Conservation (phyloP, 371 early-diverging fungal species). For the Haplosporangium sp. region DNA sequence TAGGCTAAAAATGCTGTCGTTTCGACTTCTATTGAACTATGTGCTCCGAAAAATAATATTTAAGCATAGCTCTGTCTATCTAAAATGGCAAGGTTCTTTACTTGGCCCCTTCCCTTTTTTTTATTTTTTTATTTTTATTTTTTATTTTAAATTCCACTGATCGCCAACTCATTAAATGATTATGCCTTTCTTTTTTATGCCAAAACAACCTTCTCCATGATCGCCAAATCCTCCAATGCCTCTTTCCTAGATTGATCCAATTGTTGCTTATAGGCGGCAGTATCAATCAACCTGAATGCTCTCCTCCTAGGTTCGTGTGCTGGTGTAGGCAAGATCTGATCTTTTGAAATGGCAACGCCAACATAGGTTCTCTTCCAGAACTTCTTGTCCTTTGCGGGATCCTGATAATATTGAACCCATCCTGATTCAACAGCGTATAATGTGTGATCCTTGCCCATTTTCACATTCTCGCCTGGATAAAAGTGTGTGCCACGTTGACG, state of each 20-base stretch:
- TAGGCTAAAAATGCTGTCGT: too few relatives aligned
- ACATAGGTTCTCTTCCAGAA: constrained; percentile 78
- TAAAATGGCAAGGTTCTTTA: too few relatives aligned
- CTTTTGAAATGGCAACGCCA: constrained; percentile 78
- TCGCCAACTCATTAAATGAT: neutral
- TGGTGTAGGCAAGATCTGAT: constrained; percentile 75
- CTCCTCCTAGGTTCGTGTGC: constrained; percentile 75
- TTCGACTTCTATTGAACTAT: neutral
- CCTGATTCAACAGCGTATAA: constrained; percentile 86
- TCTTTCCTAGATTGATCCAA: constrained; percentile 50
- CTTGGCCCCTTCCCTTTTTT: too few relatives aligned
- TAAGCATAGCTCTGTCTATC: too few relatives aligned
- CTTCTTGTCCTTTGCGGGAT: constrained; percentile 71
- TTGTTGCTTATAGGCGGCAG: constrained; percentile 58
- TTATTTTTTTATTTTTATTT: neutral
- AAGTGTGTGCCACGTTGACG: constrained; percentile 94
- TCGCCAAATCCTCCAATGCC: constrained; percentile 36
- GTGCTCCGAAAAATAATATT: too few relatives aligned
- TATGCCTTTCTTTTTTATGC: constrained; percentile 16
- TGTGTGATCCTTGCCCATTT: constrained; percentile 94
- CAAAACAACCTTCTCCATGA: constrained; percentile 40
- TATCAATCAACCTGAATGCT: constrained; percentile 79
- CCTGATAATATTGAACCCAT: constrained; percentile 88
- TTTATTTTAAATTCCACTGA: neutral
- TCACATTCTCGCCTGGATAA: constrained; percentile 92